A percentile compares a stretch with the other conserved stretches of the same genome.
These are phyloP conservation scores for Iris macrosiphon DNA, from an alignment of 106 monocot species.

Conservation along the genomic window DNA sequence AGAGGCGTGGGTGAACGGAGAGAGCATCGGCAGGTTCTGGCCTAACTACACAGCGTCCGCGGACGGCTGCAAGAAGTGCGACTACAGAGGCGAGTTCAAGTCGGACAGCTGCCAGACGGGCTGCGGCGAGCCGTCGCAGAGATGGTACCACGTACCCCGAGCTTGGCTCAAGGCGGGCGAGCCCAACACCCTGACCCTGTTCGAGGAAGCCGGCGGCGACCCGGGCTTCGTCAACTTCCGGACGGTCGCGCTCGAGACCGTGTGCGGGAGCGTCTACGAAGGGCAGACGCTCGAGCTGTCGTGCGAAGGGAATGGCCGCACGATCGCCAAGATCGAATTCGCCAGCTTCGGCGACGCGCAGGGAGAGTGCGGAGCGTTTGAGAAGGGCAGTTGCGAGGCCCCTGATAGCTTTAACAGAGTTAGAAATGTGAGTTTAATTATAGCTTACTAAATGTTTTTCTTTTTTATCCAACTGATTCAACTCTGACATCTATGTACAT, in stretches of 20 bases:
- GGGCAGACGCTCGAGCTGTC: slow-evolving; percentile 17
- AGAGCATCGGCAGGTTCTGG: slow-evolving; percentile 56
- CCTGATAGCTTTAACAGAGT: background rate
- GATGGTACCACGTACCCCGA: slow-evolving; percentile 60
- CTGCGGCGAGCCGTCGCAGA: slow-evolving; percentile 38
- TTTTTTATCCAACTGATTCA: too few relatives aligned
- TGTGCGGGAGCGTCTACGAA: slow-evolving; percentile 21
- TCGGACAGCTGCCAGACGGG: slow-evolving; percentile 19
- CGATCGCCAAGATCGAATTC: slow-evolving; percentile 24
- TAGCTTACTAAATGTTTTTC: background rate
- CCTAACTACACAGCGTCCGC: slow-evolving; percentile 10
- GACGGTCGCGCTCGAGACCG: slow-evolving; percentile 17
- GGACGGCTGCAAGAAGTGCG: slow-evolving; percentile 13
- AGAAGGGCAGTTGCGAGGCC: slow-evolving; percentile 25
- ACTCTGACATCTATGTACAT: too few relatives aligned
- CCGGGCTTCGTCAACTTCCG: slow-evolving; percentile 25
- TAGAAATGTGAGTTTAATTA: too few relatives aligned
- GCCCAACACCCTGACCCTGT: slow-evolving; percentile 35
- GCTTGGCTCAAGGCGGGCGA: slow-evolving; percentile 23
- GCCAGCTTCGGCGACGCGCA: slow-evolving; percentile 26
- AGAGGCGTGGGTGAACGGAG: slow-evolving; percentile 45
- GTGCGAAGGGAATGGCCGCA: slow-evolving; percentile 14
- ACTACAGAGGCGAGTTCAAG: slow-evolving; percentile 26
- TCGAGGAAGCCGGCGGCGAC: slow-evolving; percentile 54
- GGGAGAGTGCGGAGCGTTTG: slow-evolving; percentile 23